Base-by-base conservation (phyloP, 805 yeast genomes). In the Yamadazyma ubonensis region DNA sequence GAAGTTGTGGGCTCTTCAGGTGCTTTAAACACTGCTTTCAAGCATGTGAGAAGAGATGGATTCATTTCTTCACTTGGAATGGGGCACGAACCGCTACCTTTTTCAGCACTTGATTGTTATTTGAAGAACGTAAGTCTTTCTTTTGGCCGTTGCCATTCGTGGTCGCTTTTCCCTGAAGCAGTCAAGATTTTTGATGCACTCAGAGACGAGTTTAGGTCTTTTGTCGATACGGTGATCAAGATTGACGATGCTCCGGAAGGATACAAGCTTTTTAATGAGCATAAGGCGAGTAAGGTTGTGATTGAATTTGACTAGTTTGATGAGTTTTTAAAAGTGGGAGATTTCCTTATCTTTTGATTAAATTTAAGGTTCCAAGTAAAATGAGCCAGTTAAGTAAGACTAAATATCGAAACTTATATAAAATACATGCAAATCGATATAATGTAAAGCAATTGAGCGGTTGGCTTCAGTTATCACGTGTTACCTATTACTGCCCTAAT, bases 81-180 rank as follows among this genome's bases (percentile, higher is more conserved):
- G 68, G 80, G 77, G 16, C 82, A 78, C 44, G 81, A 71, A 4
- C 68, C 65, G 0, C 52, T 79, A 7, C 83, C 84, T 4, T 75
- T 79, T 51, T 61, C 65, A 34, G 83, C 81, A 0, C 57, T 78
- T 22, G 80, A 79, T 37, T 76, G 81, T 43, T 79, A 79, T 49
- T 53, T 71, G 52, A 79, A 79, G 52, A 76, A 78, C 45, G 60
- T 78, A 41, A 73, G 75, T 8, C 50, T 79, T 29, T 79, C 79
- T 22, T 79, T 79, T 54, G 86, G 86, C 3, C 57, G 85, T 51
- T 79, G 85, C 55, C 83, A 81, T 28, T 76, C 76, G 3, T 71
- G 79, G 68, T 67, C 81, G 2, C 60, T 78, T 27, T 79, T 75
- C 51, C 67, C 60, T 8, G 82, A 78, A 30, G 67, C 83, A 0